Evolutionary conservation across 2,329 filamentous ascomycete species (phyloP).

Genomic region (Plenodomus tracheiphilus): DNA sequence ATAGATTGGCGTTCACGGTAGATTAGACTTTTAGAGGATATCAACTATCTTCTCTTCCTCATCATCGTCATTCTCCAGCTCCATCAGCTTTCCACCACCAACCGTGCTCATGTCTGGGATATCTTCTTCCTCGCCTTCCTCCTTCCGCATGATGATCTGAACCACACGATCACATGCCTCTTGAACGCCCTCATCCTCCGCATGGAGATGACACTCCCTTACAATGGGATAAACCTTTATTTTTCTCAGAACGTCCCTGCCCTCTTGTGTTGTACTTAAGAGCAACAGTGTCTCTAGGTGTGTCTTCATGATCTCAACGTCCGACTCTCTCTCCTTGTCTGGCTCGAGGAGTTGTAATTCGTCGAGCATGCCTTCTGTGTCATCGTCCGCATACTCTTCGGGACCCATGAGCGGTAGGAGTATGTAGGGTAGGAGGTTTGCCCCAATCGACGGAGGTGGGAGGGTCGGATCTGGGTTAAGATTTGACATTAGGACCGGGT

Average conservation of each 20-base stretch:
- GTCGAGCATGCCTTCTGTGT: constrained; percentile 81
- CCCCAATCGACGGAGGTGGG: constrained; percentile 61
- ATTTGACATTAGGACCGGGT: constrained; percentile 66
- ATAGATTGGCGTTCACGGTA: background rate
- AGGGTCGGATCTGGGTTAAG: constrained; percentile 35
- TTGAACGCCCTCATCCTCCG: constrained; percentile 76
- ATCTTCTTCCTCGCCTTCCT: constrained; percentile 61
- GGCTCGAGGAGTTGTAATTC: constrained; percentile 88
- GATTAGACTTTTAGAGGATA: constrained; percentile 18
- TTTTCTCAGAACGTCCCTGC: constrained; percentile 72
- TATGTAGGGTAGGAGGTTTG: constrained; percentile 85
- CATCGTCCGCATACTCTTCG: constrained; percentile 87
- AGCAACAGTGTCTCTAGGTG: constrained; percentile 88
- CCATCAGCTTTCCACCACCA: constrained; percentile 31
- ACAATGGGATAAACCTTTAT: constrained; percentile 88
- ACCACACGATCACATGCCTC: constrained; percentile 89
- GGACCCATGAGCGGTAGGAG: constrained; percentile 84
- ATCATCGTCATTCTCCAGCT: constrained; percentile 27
- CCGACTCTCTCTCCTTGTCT: constrained; percentile 83
- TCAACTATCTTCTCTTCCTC: constrained; percentile 45
- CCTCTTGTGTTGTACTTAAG: constrained; percentile 75
- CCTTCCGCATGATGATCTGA: constrained; percentile 83
- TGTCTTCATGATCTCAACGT: constrained; percentile 76
- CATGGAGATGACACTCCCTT: constrained; percentile 78
- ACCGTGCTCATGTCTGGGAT: constrained; percentile 33